phyloP scores from a whole-genome alignment of 2,329 filamentous ascomycete species.

The Colletotrichum paranaense region DNA sequence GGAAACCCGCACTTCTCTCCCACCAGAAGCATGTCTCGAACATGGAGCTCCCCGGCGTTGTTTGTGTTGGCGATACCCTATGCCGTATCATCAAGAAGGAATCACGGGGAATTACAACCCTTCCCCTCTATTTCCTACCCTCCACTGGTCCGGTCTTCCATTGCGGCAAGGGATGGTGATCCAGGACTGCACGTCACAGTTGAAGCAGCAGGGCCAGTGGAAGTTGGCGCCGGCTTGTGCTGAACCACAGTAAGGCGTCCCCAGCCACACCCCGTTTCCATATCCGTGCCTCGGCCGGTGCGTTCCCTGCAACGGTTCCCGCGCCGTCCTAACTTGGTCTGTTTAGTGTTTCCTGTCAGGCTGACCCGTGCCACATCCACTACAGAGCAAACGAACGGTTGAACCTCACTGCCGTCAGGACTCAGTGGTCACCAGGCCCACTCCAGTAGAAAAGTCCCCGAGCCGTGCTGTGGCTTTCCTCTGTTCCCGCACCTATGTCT shows the following conservation, averaged over 20 bases:
- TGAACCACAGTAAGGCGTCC: slow-evolving; percentile 24
- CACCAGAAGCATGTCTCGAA: background rate
- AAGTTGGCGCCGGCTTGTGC: slow-evolving; percentile 10
- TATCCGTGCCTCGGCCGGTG: slow-evolving; percentile 22
- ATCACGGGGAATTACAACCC: slow-evolving; percentile 1
- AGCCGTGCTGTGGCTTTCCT: slow-evolving; percentile 1
- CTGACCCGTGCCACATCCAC: slow-evolving; percentile 13
- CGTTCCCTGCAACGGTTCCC: slow-evolving; percentile 7
- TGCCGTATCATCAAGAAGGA: slow-evolving; percentile 1
- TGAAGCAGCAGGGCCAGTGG: slow-evolving; percentile 20
- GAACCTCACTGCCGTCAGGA: slow-evolving; percentile 1
- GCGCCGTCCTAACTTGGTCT: background rate
- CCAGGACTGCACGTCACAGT: slow-evolving; percentile 8
- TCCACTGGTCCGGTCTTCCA: slow-evolving; percentile 1
- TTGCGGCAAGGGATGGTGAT: slow-evolving; percentile 12
- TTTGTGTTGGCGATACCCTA: slow-evolving; percentile 9
- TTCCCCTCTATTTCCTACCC: background rate
- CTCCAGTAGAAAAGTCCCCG: background rate
- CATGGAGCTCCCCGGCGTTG: background rate
- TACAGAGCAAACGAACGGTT: background rate
- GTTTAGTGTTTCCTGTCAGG: slow-evolving; percentile 3
- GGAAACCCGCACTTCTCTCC: background rate
- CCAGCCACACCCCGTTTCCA: slow-evolving; percentile 27
- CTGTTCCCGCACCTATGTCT: slow-evolving; percentile 1
- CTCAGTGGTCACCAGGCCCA: background rate